phyloP scores from a whole-genome alignment of 495 filamentous ascomycete species.

The Bombardia bombarda region DNA sequence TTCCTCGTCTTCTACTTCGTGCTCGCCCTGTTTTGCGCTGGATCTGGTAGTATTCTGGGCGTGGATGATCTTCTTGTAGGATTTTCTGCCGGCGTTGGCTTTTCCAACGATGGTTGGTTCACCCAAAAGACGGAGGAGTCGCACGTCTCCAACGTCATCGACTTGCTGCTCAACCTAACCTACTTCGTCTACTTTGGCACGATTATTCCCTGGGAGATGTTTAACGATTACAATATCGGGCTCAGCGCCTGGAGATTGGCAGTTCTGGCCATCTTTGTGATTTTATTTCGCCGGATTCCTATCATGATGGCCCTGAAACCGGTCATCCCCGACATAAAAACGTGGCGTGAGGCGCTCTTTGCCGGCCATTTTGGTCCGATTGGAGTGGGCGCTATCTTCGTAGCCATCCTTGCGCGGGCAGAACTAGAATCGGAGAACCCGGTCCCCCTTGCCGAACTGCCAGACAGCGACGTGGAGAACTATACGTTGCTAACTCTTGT shows the following conservation, averaged over 20 bases:
- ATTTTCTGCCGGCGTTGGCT: slow-evolving; percentile 90
- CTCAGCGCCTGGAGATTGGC: slow-evolving; percentile 79
- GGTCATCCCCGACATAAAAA: slow-evolving; percentile 92
- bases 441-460: slow-evolving; percentile 59
- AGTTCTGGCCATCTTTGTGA: slow-evolving; percentile 83
- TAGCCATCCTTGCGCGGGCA: slow-evolving; percentile 82
- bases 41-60: slow-evolving; percentile 84
- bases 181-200: slow-evolving; percentile 98
- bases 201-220: slow-evolving; percentile 91
- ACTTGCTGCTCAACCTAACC: slow-evolving; percentile 90
- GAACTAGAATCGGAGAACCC: slow-evolving; percentile 71
- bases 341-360: slow-evolving; percentile 96
- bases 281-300: slow-evolving; percentile 94
- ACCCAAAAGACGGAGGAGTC: slow-evolving; percentile 97
- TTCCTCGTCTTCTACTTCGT: slow-evolving; percentile 99
- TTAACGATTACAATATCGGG: slow-evolving; percentile 62
- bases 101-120: slow-evolving; percentile 99
- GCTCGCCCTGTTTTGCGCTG: slow-evolving; percentile 91
- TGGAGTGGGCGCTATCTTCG: slow-evolving; percentile 94
- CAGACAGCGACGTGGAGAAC: slow-evolving; percentile 39
- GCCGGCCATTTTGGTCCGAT: slow-evolving; percentile 98
- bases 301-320: slow-evolving; percentile 92
- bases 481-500: slow-evolving; percentile 71
- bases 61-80: slow-evolving; percentile 96
- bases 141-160: slow-evolving; percentile 98